A percentile compares a stretch with the other conserved stretches of the same genome.
These are phyloP conservation scores for Amoebophrya sp. DNA, from an alignment of 169 alveolate species.

Conservation along the genomic window DNA sequence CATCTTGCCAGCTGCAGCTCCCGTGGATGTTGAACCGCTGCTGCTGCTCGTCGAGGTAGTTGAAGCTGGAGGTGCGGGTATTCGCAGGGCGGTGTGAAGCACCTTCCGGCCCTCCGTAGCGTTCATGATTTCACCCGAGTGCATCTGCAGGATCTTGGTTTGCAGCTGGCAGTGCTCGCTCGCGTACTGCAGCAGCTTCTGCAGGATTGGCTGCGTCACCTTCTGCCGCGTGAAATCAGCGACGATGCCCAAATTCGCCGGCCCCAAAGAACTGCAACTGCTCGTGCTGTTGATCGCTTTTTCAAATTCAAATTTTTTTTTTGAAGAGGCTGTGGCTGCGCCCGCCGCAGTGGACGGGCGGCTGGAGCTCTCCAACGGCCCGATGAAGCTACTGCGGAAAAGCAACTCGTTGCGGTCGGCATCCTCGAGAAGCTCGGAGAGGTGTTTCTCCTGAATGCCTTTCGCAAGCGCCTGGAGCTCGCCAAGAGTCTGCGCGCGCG, in stretches of 20 bases:
- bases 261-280: neutral
- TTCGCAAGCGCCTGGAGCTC: neutral
- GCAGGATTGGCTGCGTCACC: neutral
- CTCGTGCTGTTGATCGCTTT: too few species aligned
- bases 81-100: slow-evolving; percentile 81
- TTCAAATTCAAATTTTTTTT: too few species aligned
- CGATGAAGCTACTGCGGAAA: too few species aligned
- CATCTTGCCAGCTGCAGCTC: slow-evolving; percentile 30
- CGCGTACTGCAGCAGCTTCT: neutral
- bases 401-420: too few species aligned
- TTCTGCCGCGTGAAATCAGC: neutral
- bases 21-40: too few species aligned
- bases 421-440: neutral
- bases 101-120: slow-evolving; percentile 82
- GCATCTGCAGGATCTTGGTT: neutral
- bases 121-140: slow-evolving; percentile 65
- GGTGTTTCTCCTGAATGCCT: neutral
- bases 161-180: neutral
- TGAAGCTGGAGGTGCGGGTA: too few species aligned
- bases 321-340: too few species aligned
- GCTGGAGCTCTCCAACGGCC: too few species aligned
- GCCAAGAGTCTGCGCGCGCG: neutral
- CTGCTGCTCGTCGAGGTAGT: too few species aligned
- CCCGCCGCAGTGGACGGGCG: too few species aligned
- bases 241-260: neutral